A percentile compares a stretch with the other conserved stretches of the same genome.
Conservation (phyloP, 75 land plant genomes). For the Ceratopteris richardii region DNA sequence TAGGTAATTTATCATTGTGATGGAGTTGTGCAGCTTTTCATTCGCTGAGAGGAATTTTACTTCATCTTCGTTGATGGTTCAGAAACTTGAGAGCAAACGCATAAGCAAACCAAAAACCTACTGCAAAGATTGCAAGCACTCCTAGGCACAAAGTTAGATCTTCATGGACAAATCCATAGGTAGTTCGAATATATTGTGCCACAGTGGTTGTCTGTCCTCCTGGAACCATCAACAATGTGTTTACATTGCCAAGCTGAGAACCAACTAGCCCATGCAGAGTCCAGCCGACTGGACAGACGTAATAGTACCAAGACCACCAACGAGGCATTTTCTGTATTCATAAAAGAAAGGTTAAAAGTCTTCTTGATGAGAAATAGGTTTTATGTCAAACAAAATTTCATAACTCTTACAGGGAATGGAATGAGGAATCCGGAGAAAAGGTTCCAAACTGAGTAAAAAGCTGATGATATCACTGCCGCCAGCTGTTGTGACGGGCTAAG, state of each 20-base stretch:
- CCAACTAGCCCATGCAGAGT: constrained; percentile 49
- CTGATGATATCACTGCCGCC: constrained; percentile 62
- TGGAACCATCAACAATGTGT: constrained; percentile 16
- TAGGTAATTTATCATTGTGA: no score
- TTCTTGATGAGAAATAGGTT: no score
- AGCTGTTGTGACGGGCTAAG: constrained; percentile 53
- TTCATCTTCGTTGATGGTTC: constrained; percentile 70
- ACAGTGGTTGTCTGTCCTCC: constrained; percentile 33
- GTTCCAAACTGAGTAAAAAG: constrained; percentile 71
- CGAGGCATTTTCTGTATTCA: constrained; percentile 40
- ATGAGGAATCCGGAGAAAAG: constrained; percentile 70
- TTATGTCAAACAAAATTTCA: constrained; percentile 5
- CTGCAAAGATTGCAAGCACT: constrained; percentile 33
- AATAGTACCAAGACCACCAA: constrained; percentile 69
- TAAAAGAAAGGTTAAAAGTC: neutral
- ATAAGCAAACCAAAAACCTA: constrained; percentile 52
- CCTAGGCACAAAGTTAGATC: constrained; percentile 36
- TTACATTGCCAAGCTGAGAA: constrained; percentile 64
- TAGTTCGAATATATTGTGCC: constrained; percentile 31
- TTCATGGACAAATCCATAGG: constrained; percentile 51
- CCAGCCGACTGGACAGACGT: constrained; percentile 56
- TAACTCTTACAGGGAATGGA: constrained; percentile 51
- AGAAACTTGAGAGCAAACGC: constrained; percentile 46
- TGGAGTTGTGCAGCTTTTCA: no score
- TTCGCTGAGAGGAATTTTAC: neutral